These are phyloP conservation scores for Irpex sp. DNA, from an alignment of 1,284 basidiomycete genomes.

Conservation along the genomic window DNA sequence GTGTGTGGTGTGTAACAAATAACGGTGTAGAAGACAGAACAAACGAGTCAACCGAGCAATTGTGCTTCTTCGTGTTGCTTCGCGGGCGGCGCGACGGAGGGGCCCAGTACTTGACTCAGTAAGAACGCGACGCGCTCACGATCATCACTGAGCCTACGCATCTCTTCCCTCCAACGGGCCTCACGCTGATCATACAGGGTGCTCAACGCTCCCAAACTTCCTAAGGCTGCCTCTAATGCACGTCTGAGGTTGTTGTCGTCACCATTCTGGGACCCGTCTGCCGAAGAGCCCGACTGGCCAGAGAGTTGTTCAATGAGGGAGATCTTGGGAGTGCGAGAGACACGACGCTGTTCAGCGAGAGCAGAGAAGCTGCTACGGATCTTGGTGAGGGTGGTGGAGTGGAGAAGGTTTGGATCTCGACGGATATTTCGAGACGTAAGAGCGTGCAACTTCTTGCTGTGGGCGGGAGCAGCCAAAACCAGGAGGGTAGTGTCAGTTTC, in stretches of 20 bases:
- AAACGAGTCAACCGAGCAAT: constrained; percentile 1
- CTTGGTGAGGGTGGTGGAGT: constrained; percentile 44
- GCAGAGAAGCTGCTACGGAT: constrained; percentile 55
- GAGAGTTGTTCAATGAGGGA: constrained; percentile 58
- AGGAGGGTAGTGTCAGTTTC: constrained; percentile 77
- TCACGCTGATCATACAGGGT: constrained; percentile 65
- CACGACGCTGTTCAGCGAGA: constrained; percentile 54
- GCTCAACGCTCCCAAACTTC: constrained; percentile 57
- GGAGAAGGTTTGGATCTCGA: constrained; percentile 43
- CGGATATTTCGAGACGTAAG: constrained; percentile 66
- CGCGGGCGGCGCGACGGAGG: constrained; percentile 7
- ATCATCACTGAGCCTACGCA: constrained; percentile 59
- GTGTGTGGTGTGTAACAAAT: not conserved
- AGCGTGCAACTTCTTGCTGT: constrained; percentile 58
- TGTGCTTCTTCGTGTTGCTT: constrained; percentile 15
- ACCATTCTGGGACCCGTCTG: constrained; percentile 52
- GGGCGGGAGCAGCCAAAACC: constrained; percentile 68
- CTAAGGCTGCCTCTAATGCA: constrained; percentile 60
- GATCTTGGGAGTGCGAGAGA: constrained; percentile 43
- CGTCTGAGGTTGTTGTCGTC: constrained; percentile 58
- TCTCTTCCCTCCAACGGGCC: constrained; percentile 66
- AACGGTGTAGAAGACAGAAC: not conserved
- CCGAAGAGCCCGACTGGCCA: constrained; percentile 32
- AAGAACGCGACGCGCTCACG: constrained; percentile 63
- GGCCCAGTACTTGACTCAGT: constrained; percentile 59